phyloP scores from a whole-genome alignment of 164 flowering plant species.

The Platanus orientalis region DNA sequence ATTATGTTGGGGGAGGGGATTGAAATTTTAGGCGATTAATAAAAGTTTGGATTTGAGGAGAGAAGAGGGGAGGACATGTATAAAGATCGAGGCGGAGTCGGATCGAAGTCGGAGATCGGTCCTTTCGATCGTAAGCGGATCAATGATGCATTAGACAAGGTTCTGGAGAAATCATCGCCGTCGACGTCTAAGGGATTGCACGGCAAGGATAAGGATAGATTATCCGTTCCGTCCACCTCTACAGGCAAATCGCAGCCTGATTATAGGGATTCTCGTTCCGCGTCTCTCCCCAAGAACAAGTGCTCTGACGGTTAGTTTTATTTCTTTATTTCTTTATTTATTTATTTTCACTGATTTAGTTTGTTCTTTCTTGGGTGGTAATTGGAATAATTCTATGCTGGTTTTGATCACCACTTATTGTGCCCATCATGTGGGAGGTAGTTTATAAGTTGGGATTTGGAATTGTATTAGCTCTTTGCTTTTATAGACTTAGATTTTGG shows the following conservation, averaged over 20 bases:
- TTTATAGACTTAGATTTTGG: too few relatives aligned
- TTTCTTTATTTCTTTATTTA: too few relatives aligned
- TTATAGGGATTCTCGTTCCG: constrained; percentile 32
- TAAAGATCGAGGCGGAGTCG: constrained; percentile 31
- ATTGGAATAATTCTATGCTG: too few relatives aligned
- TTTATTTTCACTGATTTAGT: too few relatives aligned
- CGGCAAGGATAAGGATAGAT: constrained; percentile 42
- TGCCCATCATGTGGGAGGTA: too few relatives aligned
- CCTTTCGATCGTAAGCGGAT: constrained; percentile 66
- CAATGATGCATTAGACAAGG: constrained; percentile 72
- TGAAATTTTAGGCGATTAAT: not conserved
- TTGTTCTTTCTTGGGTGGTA: too few relatives aligned
- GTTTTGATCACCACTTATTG: too few relatives aligned
- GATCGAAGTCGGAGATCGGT: constrained; percentile 41
- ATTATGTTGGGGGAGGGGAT: constrained; percentile 2
- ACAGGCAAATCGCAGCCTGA: constrained; percentile 34
- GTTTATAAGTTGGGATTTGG: too few relatives aligned
- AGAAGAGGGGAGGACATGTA: constrained; percentile 32
- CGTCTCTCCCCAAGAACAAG: not conserved
- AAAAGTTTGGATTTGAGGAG: constrained; percentile 1
- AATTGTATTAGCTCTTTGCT: too few relatives aligned
- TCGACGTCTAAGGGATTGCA: constrained; percentile 53
- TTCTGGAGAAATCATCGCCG: constrained; percentile 67
- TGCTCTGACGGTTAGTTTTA: not conserved
- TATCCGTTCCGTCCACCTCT: constrained; percentile 30